A percentile compares a stretch with the other conserved stretches of the same genome.
These are phyloP conservation scores for Lactifluus rugatus DNA, from an alignment of 768 basidiomycete species.

Conservation along the genomic window DNA sequence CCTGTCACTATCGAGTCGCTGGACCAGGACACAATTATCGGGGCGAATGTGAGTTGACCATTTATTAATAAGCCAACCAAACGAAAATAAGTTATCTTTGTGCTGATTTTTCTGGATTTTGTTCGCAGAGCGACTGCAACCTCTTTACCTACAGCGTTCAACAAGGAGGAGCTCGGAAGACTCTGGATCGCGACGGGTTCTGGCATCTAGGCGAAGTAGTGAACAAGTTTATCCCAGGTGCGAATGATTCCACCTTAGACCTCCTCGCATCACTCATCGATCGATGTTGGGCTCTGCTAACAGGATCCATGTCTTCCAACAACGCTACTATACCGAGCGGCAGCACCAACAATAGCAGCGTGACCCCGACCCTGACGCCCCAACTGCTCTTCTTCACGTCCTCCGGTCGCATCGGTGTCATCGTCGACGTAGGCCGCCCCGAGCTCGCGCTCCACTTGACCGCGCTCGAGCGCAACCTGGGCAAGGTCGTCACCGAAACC, in stretches of 20 bases:
- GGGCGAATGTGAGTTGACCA: conserved; percentile 53
- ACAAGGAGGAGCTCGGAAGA: conserved; percentile 31
- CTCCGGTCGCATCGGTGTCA: conserved; percentile 67
- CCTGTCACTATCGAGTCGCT: conserved; percentile 57
- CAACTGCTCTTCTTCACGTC: conserved; percentile 69
- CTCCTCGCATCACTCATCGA: not conserved
- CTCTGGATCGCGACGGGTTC: conserved; percentile 54
- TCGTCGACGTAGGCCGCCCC: conserved; percentile 49
- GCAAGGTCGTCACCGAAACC: conserved; percentile 37
- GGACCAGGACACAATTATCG: conserved; percentile 48
- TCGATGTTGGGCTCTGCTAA: not conserved
- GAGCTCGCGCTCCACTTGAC: conserved; percentile 50
- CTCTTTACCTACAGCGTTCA: conserved; percentile 52
- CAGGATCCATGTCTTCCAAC: conserved; percentile 47
- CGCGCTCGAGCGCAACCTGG: conserved; percentile 68
- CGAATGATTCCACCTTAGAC: conserved; percentile 9
- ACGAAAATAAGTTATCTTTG: not conserved
- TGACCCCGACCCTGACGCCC: conserved; percentile 31
- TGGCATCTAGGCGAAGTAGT: conserved; percentile 73
- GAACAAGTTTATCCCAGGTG: conserved; percentile 64
- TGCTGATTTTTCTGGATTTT: not conserved
- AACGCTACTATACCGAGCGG: conserved; percentile 34
- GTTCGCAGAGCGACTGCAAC: conserved; percentile 51
- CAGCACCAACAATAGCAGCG: not conserved
- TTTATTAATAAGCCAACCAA: not conserved